Conservation (phyloP, 2,329 filamentous ascomycete genomes). For the Aspergillus latus region DNA sequence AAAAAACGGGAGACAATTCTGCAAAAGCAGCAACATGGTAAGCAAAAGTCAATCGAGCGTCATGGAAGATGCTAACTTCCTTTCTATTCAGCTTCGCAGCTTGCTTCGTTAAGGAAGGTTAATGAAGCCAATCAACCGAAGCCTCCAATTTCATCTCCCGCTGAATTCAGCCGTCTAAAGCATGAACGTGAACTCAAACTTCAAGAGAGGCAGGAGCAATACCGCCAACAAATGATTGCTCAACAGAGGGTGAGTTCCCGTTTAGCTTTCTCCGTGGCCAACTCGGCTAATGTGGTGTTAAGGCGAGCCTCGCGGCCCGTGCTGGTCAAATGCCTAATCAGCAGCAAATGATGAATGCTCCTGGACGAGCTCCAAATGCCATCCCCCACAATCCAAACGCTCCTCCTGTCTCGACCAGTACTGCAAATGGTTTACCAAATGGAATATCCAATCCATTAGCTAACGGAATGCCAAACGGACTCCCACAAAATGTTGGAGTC, state of each 20-base stretch:
- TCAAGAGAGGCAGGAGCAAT: conserved; percentile 57
- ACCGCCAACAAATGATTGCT: conserved; percentile 63
- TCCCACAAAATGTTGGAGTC: conserved; percentile 37
- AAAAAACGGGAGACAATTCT: conserved; percentile 85
- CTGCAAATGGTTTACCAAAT: conserved; percentile 47
- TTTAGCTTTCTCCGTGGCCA: background rate
- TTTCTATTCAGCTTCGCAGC: conserved; percentile 54
- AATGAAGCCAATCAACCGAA: conserved; percentile 66
- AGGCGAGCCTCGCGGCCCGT: conserved; percentile 46
- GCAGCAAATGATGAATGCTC: conserved; percentile 38
- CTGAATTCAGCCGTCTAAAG: conserved; percentile 86
- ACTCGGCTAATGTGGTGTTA: conserved; percentile 17
- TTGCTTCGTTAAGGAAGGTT: conserved; percentile 78
- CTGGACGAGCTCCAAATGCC: conserved; percentile 42
- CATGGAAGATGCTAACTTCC: conserved; percentile 6
- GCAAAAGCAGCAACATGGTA: conserved; percentile 83
- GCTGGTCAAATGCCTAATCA: conserved; percentile 43
- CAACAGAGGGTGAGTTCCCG: conserved; percentile 50
- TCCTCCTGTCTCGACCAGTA: conserved; percentile 39
- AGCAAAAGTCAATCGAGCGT: conserved; percentile 16
- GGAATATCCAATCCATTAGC: conserved; percentile 51
- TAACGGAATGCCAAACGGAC: conserved; percentile 46
- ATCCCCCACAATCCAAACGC: conserved; percentile 36
- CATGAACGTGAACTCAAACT: conserved; percentile 77
- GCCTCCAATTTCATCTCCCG: conserved; percentile 68